phyloP scores from a whole-genome alignment of 2,329 filamentous ascomycete species.

The Penicillium sp. region DNA sequence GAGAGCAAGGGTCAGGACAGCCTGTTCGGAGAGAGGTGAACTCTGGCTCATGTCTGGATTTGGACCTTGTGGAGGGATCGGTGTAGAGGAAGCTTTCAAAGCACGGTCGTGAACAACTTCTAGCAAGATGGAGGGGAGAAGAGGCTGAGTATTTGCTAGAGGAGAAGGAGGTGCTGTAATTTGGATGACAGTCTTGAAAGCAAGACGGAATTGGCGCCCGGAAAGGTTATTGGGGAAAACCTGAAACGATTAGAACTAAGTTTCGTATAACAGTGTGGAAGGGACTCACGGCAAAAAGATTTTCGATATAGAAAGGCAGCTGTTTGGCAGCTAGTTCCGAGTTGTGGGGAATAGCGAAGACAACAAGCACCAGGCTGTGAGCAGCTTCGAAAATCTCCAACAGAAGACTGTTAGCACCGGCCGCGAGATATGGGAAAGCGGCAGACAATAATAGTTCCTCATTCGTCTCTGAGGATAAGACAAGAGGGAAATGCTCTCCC shows the following conservation, averaged over 20 bases:
- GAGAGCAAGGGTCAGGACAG: conserved; percentile 70
- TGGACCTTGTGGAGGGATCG: conserved; percentile 43
- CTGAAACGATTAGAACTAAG: conserved; percentile 18
- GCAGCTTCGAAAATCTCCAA: conserved; percentile 81
- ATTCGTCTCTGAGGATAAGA: conserved; percentile 63
- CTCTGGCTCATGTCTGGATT: conserved; percentile 34
- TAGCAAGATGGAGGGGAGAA: conserved; percentile 74
- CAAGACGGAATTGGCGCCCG: conserved; percentile 80
- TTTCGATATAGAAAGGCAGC: conserved; percentile 79
- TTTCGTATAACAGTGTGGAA: not conserved
- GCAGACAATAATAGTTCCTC: conserved; percentile 72
- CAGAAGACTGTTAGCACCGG: conserved; percentile 56
- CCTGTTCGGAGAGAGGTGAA: conserved; percentile 64
- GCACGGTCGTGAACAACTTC: conserved; percentile 72
- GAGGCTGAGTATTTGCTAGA: conserved; percentile 68
- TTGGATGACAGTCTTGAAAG: conserved; percentile 80
- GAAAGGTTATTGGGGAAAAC: conserved; percentile 78
- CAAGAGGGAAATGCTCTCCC: conserved; percentile 75
- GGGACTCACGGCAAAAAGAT: conserved; percentile 61
- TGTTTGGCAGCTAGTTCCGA: conserved; percentile 66
- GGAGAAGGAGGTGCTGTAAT: conserved; percentile 77
- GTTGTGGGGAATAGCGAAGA: conserved; percentile 76
- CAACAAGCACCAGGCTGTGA: conserved; percentile 76
- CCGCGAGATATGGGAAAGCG: conserved; percentile 68
- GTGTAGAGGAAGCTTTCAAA: conserved; percentile 52